These are phyloP conservation scores for Carex parvula DNA, from an alignment of 176 grass and related monocot species.

Conservation along the genomic window DNA sequence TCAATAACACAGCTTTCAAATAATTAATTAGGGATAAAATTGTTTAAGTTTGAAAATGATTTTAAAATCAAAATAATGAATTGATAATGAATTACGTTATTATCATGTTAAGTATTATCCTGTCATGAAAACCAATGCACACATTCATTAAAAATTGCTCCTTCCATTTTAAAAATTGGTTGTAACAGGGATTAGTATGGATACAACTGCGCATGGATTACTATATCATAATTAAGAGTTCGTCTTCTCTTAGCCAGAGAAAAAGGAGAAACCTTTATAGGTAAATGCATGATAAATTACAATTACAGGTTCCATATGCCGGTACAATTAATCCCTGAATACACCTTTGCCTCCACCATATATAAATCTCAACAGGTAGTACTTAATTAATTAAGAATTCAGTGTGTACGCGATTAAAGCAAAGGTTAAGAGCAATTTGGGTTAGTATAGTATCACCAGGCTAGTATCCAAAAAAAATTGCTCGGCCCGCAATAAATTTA, in stretches of 20 bases:
- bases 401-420: not conserved
- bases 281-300: not conserved
- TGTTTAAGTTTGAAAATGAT: no score
- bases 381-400: not conserved
- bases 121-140: not conserved
- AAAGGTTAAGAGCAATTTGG: not conserved
- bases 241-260: not conserved
- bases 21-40: no score
- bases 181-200: not conserved
- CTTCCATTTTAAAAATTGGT: not conserved
- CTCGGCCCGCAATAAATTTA: not conserved
- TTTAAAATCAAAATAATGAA: no score
- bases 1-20: no score
- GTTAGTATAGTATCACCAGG: not conserved
- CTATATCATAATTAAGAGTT: not conserved
- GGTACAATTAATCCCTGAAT: not conserved
- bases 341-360: not conserved
- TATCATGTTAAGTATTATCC: not conserved
- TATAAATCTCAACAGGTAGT: not conserved
- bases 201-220: not conserved
- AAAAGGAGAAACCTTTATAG: not conserved
- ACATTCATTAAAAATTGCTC: not conserved
- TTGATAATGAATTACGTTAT: not conserved
- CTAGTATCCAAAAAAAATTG: not conserved
- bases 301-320: not conserved